Evolutionary conservation across 805 yeast species (phyloP), one percentile per base, ranked within the genome.

Genomic region (Candida michaelii): DNA sequence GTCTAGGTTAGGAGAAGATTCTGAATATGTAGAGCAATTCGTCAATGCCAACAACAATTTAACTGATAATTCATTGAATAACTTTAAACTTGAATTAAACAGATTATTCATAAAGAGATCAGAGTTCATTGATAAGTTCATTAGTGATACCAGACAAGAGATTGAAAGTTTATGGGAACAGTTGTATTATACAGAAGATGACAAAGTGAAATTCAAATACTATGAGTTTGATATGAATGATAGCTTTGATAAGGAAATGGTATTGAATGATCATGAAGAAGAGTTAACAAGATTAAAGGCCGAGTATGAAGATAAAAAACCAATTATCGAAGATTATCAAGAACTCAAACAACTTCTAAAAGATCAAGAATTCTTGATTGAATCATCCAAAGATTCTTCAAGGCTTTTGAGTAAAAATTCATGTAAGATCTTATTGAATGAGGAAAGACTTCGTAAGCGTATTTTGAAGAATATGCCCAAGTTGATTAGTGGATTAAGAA

Each of bases 341-440:
- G 77, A 75, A 34, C 73, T 86, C 48, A 67, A 76, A 33, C 74
- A 71, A 2, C 60, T 89, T 18, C 59, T 80, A 30, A 62, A 68
- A 11, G 95, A 88, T 49, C 85, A 84, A 46, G 49, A 59, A 1
- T 76, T 76, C 36, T 71, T 93, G 29, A 83, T 74, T 27, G 84
- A 80, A 47, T 80, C 93, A 3, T 76, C 85, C 1, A 83, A 80
- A 53, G 93, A 91, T 58, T 82, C 97, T 0, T 80, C 91, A 0
- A 74, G 98, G 47, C 70, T 90, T 32, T 61, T 85, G 35, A 79
- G 84, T 48, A 79, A 86, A 54, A 82, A 85, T 52, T 83, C 89
- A 1, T 90, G 91, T 49, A 83, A 82, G 46, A 83, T 90, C 17
- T 66, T 91, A 45, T 70, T 85, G 44, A 77, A 83, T 44, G 99